Evolutionary conservation across 371 early-diverging fungal species (phyloP), one percentile per base, ranked within the genome.

Genomic region (Mucor saturninus): DNA sequence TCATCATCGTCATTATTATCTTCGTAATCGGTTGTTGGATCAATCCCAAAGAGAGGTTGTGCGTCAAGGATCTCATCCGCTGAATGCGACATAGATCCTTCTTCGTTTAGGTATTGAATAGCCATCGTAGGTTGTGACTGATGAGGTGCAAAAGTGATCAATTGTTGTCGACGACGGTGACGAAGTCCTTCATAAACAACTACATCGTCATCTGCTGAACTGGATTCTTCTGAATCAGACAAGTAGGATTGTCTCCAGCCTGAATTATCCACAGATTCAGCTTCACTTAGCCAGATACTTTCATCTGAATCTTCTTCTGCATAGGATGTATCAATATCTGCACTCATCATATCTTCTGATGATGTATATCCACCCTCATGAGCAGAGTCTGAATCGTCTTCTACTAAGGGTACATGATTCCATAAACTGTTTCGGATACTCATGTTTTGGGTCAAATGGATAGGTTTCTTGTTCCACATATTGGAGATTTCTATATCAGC

Each of bases 261-360:
- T 15, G 11, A n/a, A 52, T 28, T 32, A 14, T 59, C 54, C 10
- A 26, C 7, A 2, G 40, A 31, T 1, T 66, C 70, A n/a, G 54
- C 60, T 30, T 69, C 69, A 32, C 67, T 66, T 40, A 72, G 31
- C 73, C 73, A 77, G 21, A 69, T 57, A 30, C 66, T 68, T 7
- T 63, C 67, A 46, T 57, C 57, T 13, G 45, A n/a, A 0, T 57
- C 57, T 7, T 60, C 59, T 57, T 72, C 70, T 48, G 67, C 62
- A 54, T 61, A 71, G 4, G 69, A 75, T 26, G 76, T 73, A 42
- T 76, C 76, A 0, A 76, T 53, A 65, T 76, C 76, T 13, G 76
- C 76, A 50, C 72, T 68, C 71, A 73, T 65, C 5, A 40, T 48
- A 46, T 76, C 75, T 2, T 21, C 21, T 21, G 21, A 21, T 21